Evolutionary conservation across 2,329 filamentous ascomycete genomes (phyloP), one percentile per base, ranked within the genome.

Genomic region (Aspergillus phoenicis): DNA sequence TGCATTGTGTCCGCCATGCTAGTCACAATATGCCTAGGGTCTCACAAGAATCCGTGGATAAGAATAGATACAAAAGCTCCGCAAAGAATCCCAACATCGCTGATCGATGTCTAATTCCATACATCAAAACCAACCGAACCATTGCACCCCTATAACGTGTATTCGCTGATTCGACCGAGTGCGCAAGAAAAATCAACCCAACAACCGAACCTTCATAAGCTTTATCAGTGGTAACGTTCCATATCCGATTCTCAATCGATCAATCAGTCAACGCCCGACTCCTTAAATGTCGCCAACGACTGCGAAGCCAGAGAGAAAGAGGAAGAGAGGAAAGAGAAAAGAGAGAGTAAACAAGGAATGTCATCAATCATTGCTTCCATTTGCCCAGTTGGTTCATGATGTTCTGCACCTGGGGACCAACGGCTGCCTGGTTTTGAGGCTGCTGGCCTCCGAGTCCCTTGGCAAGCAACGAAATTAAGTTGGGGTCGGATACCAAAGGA

Each of bases 321-420:
- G 62, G 55, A 58, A 20, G 51, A 17, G 63, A 57, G 59, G 64
- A 43, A 60, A 57, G 60, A 36, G 47, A 62, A 36, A 59, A 60
- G 56, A 68, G 64, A 66, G 52, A 58, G 58, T 59, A 60, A 60
- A 67, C 63, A 56, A 65, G 62, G 61, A 63, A 61, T 57, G 52
- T 60, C 60, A 60, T 62, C 66, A 65, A 64, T 77, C 73, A 81
- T 71, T 78, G 77, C 68, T 78, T 80, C 75, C 78, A 81, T 68
- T 79, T 79, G 39, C 76, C 71, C 60, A 82, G 64, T 59, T 82
- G 80, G 59, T 80, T 77, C 73, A 82, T 78, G 52, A 82, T 76
- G 60, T 80, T 80, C 65, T 82, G 80, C 38, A 82, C 75, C 65
- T 81, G 79, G 49, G 75, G 68, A 48, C 67, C 68, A 56, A 72